Conservation (phyloP, 2,329 filamentous ascomycete genomes). For the Curvularia spicifera region DNA sequence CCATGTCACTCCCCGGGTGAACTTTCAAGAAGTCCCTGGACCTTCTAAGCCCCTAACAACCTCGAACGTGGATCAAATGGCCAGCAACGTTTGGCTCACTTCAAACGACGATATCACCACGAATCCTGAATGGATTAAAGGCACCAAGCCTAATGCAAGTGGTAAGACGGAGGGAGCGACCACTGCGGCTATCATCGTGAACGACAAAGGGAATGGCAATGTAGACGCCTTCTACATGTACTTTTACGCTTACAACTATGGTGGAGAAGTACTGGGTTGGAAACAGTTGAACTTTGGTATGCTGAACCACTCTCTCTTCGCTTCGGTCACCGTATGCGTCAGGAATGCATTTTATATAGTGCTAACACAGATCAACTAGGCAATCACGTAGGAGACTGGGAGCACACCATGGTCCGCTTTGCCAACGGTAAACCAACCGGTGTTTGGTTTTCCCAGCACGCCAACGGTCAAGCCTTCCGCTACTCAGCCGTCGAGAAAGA, state of each 20-base stretch:
- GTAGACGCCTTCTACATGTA: slow-evolving; percentile 70
- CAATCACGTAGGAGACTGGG: slow-evolving; percentile 71
- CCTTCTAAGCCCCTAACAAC: slow-evolving; percentile 50
- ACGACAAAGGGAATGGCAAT: slow-evolving; percentile 60
- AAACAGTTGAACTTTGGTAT: slow-evolving; percentile 54
- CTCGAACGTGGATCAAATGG: slow-evolving; percentile 54
- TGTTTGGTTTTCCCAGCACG: slow-evolving; percentile 70
- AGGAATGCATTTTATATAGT: neutral
- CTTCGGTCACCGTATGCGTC: neutral
- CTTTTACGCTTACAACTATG: slow-evolving; percentile 65
- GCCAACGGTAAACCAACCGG: slow-evolving; percentile 59
- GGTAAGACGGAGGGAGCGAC: slow-evolving; percentile 60
- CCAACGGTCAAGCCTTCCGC: slow-evolving; percentile 67
- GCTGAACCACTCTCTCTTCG: neutral
- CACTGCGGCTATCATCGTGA: slow-evolving; percentile 62
- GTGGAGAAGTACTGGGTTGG: slow-evolving; percentile 56
- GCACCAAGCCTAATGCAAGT: slow-evolving; percentile 58
- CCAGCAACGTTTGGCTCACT: slow-evolving; percentile 54
- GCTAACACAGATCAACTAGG: slow-evolving; percentile 30
- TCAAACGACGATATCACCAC: slow-evolving; percentile 52
- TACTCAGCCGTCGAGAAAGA: slow-evolving; percentile 59
- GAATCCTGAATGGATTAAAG: slow-evolving; percentile 56
- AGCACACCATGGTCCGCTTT: slow-evolving; percentile 73
- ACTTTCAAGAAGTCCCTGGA: slow-evolving; percentile 43
- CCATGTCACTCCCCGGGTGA: slow-evolving; percentile 50